A percentile compares a stretch with the other conserved stretches of the same genome.
Conservation (phyloP, 169 alveolate species). For the Babesia ovis region DNA sequence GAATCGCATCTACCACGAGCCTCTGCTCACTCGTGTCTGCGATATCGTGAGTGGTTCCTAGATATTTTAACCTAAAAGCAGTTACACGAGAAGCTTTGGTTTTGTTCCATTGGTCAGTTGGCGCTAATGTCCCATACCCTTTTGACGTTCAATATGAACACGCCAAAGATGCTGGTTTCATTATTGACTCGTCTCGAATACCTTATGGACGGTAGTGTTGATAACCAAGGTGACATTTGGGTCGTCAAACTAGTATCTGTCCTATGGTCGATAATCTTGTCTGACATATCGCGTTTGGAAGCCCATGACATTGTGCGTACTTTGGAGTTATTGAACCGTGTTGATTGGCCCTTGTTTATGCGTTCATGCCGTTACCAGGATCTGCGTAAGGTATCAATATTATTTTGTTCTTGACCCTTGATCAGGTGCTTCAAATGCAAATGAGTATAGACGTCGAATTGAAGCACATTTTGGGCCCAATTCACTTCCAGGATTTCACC, state of each 20-base stretch:
- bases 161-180: background rate
- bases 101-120: slow-evolving; percentile 42
- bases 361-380: slow-evolving; percentile 30
- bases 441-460: slow-evolving; percentile 21
- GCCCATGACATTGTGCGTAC: background rate
- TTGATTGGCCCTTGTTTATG: slow-evolving; percentile 39
- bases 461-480: background rate
- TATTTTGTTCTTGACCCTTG: background rate
- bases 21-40: slow-evolving; percentile 6
- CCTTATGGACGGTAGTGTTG: background rate
- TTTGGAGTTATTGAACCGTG: background rate
- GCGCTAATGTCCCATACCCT: slow-evolving; percentile 40
- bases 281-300: slow-evolving; percentile 10
- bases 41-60: slow-evolving; percentile 2
- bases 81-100: background rate
- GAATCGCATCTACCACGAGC: slow-evolving; percentile 40
- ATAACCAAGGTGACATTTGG: background rate
- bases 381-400: slow-evolving; percentile 6
- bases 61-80: background rate
- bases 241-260: slow-evolving; percentile 22
- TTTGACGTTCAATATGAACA: slow-evolving; percentile 14
- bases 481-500: background rate
- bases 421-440: slow-evolving; percentile 23
- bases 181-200: slow-evolving; percentile 4
- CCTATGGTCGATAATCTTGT: slow-evolving; percentile 36